Percentiles rank a stretch among this genome's conserved stretches.
These are phyloP conservation scores for Setaria italica DNA, from an alignment of 202 grass and related monocot species.

Conservation along the genomic window DNA sequence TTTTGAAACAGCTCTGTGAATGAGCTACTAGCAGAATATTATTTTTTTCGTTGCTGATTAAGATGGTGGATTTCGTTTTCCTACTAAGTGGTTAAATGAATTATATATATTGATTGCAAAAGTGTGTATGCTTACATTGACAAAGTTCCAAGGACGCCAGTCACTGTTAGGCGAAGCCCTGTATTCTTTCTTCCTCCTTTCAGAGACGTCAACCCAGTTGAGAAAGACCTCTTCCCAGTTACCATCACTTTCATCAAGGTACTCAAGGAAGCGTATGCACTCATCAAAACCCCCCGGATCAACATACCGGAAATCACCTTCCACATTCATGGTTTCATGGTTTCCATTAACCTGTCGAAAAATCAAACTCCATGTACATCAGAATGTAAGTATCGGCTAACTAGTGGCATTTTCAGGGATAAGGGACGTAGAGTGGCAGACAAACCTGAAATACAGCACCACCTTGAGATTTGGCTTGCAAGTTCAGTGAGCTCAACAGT, in stretches of 20 bases:
- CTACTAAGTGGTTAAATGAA: background rate
- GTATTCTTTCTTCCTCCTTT: constrained; percentile 58
- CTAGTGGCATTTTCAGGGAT: background rate
- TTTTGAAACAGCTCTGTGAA: background rate
- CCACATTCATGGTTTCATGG: constrained; percentile 96
- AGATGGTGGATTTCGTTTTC: background rate
- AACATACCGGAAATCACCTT: constrained; percentile 87
- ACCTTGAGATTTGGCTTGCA: constrained; percentile 81
- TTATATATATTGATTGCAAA: background rate
- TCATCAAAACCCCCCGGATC: constrained; percentile 78
- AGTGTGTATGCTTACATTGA: constrained; percentile 56
- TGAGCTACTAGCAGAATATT: background rate
- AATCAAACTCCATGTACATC: background rate
- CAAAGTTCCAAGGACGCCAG: constrained; percentile 71
- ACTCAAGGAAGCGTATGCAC: constrained; percentile 78
- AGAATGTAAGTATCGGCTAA: background rate
- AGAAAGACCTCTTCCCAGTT: constrained; percentile 83
- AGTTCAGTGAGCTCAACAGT: constrained; percentile 66
- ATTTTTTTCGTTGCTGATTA: background rate
- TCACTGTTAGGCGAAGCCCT: constrained; percentile 38
- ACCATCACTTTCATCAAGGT: constrained; percentile 70
- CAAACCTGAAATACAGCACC: constrained; percentile 98
- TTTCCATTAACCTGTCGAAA: constrained; percentile 76
- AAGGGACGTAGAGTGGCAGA: background rate
- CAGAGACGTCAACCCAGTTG: constrained; percentile 73